Evolutionary conservation across 768 basidiomycete genomes (phyloP).

Genomic region (Tylopilus balloui): DNA sequence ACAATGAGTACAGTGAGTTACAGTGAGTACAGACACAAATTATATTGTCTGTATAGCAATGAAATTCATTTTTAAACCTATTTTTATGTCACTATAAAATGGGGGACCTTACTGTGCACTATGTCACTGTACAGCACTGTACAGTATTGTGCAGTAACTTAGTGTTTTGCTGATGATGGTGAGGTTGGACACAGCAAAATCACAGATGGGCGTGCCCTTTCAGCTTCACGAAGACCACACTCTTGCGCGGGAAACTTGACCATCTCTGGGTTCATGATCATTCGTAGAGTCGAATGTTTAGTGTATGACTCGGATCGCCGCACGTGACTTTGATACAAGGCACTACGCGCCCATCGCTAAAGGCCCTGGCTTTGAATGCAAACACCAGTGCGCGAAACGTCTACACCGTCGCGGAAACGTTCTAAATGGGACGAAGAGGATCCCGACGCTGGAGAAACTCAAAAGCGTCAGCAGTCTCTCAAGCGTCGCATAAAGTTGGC

Average conservation of each 20-base stretch:
- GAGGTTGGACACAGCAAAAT: no score
- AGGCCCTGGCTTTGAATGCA: constrained; percentile 11
- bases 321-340: constrained; percentile 15
- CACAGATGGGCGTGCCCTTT: constrained; percentile 15
- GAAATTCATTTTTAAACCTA: no score
- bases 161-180: no score
- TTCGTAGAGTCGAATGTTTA: neutral
- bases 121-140: no score
- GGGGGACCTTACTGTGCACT: no score
- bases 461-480: constrained; percentile 36
- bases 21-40: no score
- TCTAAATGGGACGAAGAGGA: constrained; percentile 68
- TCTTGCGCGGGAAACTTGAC: constrained; percentile 25
- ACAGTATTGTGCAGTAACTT: no score
- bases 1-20: no score
- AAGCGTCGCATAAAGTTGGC: constrained; percentile 53
- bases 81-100: no score
- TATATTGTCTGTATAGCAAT: no score
- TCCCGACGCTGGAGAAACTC: constrained; percentile 36
- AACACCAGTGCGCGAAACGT: constrained; percentile 28
- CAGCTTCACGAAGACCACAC: constrained; percentile 17
- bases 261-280: constrained; percentile 27
- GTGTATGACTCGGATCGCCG: no score
- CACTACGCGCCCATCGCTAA: neutral
- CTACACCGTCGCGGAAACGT: constrained; percentile 65